Evolutionary conservation across 495 filamentous ascomycete genomes (phyloP).

Genomic region (Rusavskia elegans): DNA sequence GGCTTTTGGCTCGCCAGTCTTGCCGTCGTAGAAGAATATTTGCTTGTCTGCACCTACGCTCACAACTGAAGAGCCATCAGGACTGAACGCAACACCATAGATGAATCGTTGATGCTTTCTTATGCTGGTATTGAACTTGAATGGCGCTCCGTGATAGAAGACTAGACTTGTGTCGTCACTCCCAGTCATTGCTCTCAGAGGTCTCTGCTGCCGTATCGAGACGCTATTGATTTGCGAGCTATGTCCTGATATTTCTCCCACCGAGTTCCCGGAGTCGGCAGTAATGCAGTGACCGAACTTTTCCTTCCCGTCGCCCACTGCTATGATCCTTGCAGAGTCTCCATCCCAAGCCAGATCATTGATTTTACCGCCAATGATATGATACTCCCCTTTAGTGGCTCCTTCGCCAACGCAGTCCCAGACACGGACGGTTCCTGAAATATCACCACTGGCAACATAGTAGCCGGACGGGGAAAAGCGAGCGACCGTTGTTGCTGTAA

Average conservation of each 20-base stretch:
- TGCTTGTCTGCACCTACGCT: slow-evolving; percentile 78
- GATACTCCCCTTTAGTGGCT: slow-evolving; percentile 62
- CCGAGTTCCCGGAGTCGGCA: slow-evolving; percentile 87
- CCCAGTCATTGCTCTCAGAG: slow-evolving; percentile 76
- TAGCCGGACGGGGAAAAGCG: slow-evolving; percentile 90
- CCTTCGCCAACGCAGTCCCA: slow-evolving; percentile 61
- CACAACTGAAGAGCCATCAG: slow-evolving; percentile 69
- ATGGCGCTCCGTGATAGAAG: slow-evolving; percentile 86
- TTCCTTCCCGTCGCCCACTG: slow-evolving; percentile 88
- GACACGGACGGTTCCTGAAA: slow-evolving; percentile 65
- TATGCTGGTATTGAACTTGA: slow-evolving; percentile 72
- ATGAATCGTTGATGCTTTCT: slow-evolving; percentile 78
- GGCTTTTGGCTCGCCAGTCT: slow-evolving; percentile 66
- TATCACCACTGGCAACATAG: slow-evolving; percentile 89
- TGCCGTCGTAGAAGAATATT: slow-evolving; percentile 91
- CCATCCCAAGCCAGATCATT: slow-evolving; percentile 97
- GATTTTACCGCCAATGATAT: slow-evolving; percentile 86
- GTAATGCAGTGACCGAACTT: slow-evolving; percentile 89
- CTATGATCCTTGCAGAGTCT: slow-evolving; percentile 89
- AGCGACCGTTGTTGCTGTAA: slow-evolving; percentile 72
- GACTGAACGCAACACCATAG: slow-evolving; percentile 76
- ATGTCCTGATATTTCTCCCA: slow-evolving; percentile 86
- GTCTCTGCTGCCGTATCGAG: slow-evolving; percentile 75
- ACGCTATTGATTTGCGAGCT: slow-evolving; percentile 81
- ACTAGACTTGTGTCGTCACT: slow-evolving; percentile 78